phyloP scores from a whole-genome alignment of 352 stramenopile genomes.

The Globisporangium camurandrum region DNA sequence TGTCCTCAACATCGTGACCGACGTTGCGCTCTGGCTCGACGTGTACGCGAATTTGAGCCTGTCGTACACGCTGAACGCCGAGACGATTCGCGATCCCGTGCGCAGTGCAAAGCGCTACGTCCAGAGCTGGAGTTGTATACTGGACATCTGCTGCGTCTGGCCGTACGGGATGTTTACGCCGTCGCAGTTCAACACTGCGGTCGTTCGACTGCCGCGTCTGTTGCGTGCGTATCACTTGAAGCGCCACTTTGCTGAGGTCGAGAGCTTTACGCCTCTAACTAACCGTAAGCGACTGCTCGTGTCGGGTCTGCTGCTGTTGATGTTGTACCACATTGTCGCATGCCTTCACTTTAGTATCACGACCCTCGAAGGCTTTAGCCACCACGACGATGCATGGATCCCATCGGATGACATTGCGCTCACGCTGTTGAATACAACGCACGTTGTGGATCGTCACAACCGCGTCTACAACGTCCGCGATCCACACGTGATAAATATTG shows the following conservation, averaged over 20 bases:
- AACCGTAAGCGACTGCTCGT: slow-evolving; percentile 31
- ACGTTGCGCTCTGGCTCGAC: slow-evolving; percentile 35
- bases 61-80: slow-evolving; percentile 36
- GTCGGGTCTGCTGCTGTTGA: slow-evolving; percentile 29
- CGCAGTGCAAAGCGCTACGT: slow-evolving; percentile 31
- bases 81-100: slow-evolving; percentile 32
- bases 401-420: slow-evolving; percentile 37
- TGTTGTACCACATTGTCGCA: slow-evolving; percentile 47
- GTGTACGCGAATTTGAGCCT: slow-evolving; percentile 43
- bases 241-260: slow-evolving; percentile 26
- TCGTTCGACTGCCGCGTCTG: slow-evolving; percentile 23
- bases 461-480: slow-evolving; percentile 14
- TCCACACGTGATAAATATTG: slow-evolving; percentile 19
- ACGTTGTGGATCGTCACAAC: slow-evolving; percentile 22
- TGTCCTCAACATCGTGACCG: slow-evolving; percentile 21
- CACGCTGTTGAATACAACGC: slow-evolving; percentile 21
- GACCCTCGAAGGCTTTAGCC: slow-evolving; percentile 33
- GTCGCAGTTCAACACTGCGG: slow-evolving; percentile 8
- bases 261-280: slow-evolving; percentile 29
- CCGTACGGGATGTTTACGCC: slow-evolving; percentile 32
- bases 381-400: slow-evolving; percentile 32
- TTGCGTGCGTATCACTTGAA: slow-evolving; percentile 27
- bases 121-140: slow-evolving; percentile 20
- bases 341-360: slow-evolving; percentile 48
- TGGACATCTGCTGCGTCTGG: slow-evolving; percentile 26